phyloP scores from a whole-genome alignment of 352 stramenopile genomes.

The Pythium sp. region DNA sequence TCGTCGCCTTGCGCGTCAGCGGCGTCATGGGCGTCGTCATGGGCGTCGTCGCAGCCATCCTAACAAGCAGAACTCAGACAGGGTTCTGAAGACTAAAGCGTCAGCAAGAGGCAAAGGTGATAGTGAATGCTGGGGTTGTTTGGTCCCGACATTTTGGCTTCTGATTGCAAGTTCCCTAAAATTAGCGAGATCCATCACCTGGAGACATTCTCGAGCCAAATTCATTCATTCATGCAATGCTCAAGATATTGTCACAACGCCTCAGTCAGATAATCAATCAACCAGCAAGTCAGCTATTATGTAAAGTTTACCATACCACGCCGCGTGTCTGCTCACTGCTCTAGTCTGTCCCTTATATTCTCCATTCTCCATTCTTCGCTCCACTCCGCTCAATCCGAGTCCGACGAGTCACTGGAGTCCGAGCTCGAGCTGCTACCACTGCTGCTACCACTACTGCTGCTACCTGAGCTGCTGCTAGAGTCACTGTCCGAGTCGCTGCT shows the following conservation, averaged over 20 bases:
- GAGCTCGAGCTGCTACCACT: slow-evolving; percentile 26
- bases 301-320: slow-evolving; percentile 6
- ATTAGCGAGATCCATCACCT: background rate
- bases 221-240: too few species aligned
- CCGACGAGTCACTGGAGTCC: slow-evolving; percentile 29
- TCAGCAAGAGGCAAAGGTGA: background rate
- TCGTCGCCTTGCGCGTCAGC: slow-evolving; percentile 17
- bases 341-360: background rate
- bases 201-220: background rate
- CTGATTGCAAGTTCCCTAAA: background rate
- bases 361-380: background rate
- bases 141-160: background rate
- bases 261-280: background rate
- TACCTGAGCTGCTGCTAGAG: slow-evolving; percentile 25
- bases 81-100: background rate
- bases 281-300: slow-evolving; percentile 8
- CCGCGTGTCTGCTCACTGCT: background rate
- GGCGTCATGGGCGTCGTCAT: slow-evolving; percentile 4
- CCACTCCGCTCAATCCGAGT: slow-evolving; percentile 29
- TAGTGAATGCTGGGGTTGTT: background rate
- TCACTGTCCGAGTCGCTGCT: slow-evolving; percentile 38
- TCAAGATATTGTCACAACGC: background rate
- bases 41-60: background rate
- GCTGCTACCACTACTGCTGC: slow-evolving; percentile 36
- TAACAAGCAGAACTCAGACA: background rate